Evolutionary conservation across 116 monocot genomes (phyloP).

Genomic region (Dioscorea cayenensis): DNA sequence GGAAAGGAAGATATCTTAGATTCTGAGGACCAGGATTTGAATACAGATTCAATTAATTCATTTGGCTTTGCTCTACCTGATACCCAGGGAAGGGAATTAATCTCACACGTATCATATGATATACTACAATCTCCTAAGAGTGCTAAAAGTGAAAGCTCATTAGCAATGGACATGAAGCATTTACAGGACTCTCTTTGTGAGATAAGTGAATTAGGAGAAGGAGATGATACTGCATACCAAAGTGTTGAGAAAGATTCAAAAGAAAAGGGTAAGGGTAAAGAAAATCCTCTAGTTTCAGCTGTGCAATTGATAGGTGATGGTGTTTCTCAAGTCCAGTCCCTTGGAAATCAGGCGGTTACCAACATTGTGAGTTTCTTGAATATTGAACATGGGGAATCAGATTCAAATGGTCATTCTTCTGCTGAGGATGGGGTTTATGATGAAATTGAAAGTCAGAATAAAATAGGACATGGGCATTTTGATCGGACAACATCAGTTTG

Average conservation of each 20-base stretch:
- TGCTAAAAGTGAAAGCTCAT: conserved; percentile 36
- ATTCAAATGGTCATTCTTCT: conserved; percentile 55
- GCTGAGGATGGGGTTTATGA: conserved; percentile 48
- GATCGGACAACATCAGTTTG: conserved; percentile 38
- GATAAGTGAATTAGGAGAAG: conserved; percentile 59
- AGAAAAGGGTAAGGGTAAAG: conserved; percentile 36
- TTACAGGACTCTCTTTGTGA: conserved; percentile 41
- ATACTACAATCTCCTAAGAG: conserved; percentile 32
- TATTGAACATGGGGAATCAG: conserved; percentile 75
- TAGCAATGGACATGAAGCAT: conserved; percentile 36
- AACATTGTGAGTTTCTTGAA: conserved; percentile 92
- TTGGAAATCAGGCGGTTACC: conserved; percentile 92
- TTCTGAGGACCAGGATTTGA: conserved; percentile 13
- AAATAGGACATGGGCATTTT: conserved; percentile 16
- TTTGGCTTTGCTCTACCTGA: conserved; percentile 35
- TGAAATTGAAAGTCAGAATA: conserved; percentile 47
- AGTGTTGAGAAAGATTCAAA: conserved; percentile 31
- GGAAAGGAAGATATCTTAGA: conserved; percentile 18
- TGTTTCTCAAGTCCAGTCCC: conserved; percentile 91
- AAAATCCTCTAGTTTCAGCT: conserved; percentile 84
- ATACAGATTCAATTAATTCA: conserved; percentile 20
- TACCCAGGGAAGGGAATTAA: conserved; percentile 23
- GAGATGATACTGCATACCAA: conserved; percentile 9
- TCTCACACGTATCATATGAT: conserved; percentile 19
- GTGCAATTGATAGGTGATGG: conserved; percentile 96